Evolutionary conservation across 2,329 filamentous ascomycete genomes (phyloP), one percentile per base, ranked within the genome.

Genomic region (Neonectria sp.): DNA sequence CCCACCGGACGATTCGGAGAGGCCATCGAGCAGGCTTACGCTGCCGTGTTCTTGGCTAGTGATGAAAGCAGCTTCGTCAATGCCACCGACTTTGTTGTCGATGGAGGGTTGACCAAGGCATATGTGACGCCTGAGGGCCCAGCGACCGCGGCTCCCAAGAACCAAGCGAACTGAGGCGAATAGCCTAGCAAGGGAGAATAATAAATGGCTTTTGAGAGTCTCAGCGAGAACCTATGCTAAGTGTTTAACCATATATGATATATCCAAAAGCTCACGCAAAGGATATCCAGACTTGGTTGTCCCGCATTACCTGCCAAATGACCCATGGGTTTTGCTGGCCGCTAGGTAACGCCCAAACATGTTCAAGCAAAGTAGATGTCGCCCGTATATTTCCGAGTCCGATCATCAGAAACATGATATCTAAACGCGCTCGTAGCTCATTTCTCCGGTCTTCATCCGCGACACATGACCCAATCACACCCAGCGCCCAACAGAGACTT

Each of bases 41-140:
- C 91, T 2, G 92, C 93, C 2, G 77, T 94, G 13, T 94, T 93
- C 82, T 82, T 94, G 63, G 92, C 92, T 21, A 93, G 90, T 75
- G 92, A 94, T 69, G 92, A 94, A 81, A 89, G 89, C 78, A 91
- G 90, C 81, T 94, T 93, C 74, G 88, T 93, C 72, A 94, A 93
- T 71, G 92, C 90, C 7, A 89, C 90, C 13, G 92, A 93, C 76
- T 92, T 93, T 76, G 86, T 92, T 9, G 90, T 93, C 25, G 91
- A 93, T 74, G 91, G 91, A 63, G 91, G 91, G 46, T 88, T 93
- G 88, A 91, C 87, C 48, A 92, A 86, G 82, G 88, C 74, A 35
- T 76, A 75, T 25, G 73, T 85, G 31, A 74, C 75, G 11, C 48
- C 71, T 6, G 73, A 75, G 48, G 72, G 73, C 2, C 46, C 66